Evolutionary conservation across 2,329 filamentous ascomycete species (phyloP).

Genomic region (Epichloe amarillans): DNA sequence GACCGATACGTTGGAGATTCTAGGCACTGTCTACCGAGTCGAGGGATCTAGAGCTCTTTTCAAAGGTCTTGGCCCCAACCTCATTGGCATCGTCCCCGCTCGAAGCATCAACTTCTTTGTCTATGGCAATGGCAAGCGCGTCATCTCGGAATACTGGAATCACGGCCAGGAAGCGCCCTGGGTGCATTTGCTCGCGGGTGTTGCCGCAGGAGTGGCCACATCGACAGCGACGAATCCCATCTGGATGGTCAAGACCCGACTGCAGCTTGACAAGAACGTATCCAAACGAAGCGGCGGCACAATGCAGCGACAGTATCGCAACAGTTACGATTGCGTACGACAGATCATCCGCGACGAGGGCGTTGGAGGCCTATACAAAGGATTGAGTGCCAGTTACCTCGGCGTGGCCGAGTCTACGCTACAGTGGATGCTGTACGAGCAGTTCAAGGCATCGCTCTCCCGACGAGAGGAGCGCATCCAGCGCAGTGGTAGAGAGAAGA

Average conservation of each 20-base stretch:
- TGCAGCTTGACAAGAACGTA: slow-evolving; percentile 82
- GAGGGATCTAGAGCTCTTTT: slow-evolving; percentile 84
- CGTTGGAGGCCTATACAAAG: slow-evolving; percentile 70
- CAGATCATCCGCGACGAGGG: slow-evolving; percentile 76
- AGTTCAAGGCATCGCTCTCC: slow-evolving; percentile 66
- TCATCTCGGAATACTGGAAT: slow-evolving; percentile 66
- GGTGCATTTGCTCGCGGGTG: slow-evolving; percentile 67
- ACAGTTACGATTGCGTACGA: slow-evolving; percentile 75
- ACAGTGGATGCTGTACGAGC: slow-evolving; percentile 91
- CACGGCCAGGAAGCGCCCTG: slow-evolving; percentile 53
- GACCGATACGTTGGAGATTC: slow-evolving; percentile 72
- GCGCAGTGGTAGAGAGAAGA: slow-evolving; percentile 48
- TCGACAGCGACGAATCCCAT: slow-evolving; percentile 91
- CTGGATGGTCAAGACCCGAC: slow-evolving; percentile 86
- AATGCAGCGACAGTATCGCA: slow-evolving; percentile 59
- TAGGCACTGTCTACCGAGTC: slow-evolving; percentile 62
- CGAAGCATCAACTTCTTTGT: slow-evolving; percentile 88
- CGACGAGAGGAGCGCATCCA: slow-evolving; percentile 45
- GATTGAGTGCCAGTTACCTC: slow-evolving; percentile 81
- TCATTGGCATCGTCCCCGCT: slow-evolving; percentile 80
- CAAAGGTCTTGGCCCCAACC: slow-evolving; percentile 82
- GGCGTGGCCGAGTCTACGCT: slow-evolving; percentile 82
- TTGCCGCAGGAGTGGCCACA: slow-evolving; percentile 68
- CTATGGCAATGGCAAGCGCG: slow-evolving; percentile 80
- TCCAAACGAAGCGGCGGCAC: slow-evolving; percentile 44